Evolutionary conservation across 2,329 filamentous ascomycete genomes (phyloP), one percentile per base, ranked within the genome.

Genomic region (Thelonectria olida): DNA sequence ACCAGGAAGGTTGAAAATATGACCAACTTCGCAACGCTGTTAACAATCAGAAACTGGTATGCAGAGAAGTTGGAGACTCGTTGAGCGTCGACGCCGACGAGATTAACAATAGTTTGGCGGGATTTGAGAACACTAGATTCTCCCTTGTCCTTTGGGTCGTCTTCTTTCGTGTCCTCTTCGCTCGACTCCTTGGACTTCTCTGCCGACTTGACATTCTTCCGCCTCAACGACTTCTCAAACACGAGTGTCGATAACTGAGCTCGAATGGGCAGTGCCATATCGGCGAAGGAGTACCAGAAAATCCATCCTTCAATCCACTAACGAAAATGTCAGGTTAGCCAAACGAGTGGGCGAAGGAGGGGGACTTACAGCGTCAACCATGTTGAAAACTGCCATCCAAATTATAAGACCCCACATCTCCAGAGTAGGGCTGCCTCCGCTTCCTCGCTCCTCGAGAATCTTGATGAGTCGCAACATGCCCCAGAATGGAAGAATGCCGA

Each of bases 71-170:
- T 87, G 0, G 89, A 81, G 41, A 95, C 82, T 38, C 91, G 86
- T 64, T 88, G 87, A 7, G 87, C 81, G 74, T 95, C 92, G 10
- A 94, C 88, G n/a, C 90, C 91, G 45, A 94, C 88, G 34, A 93
- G 81, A 73, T 94, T 95, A 57, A 94, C 88, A 4, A 90, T 90
- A 56, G 85, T 88, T 75, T 95, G 92, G 63, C 84, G 82, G 23
- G 85, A 85, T 54, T 80, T 77, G 44, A 78, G 65, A 9, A 75
- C 75, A 38, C 67, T 73, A 19, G 71, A 67, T 12, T 71, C 66
- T 8, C 86, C 82, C n/a, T 84, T 80, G 27, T 85, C 82, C 4
- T 81, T 80, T 2, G 52, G 13, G 17, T 79, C 79, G 1, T 79
- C 79, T 7, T 79, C 74, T 10, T 76, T 74, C 4, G 71, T 62